A percentile compares a stretch with the other conserved stretches of the same genome.
phyloP scores from a whole-genome alignment of 78 protist species.

The Monosiga brevicollis region DNA sequence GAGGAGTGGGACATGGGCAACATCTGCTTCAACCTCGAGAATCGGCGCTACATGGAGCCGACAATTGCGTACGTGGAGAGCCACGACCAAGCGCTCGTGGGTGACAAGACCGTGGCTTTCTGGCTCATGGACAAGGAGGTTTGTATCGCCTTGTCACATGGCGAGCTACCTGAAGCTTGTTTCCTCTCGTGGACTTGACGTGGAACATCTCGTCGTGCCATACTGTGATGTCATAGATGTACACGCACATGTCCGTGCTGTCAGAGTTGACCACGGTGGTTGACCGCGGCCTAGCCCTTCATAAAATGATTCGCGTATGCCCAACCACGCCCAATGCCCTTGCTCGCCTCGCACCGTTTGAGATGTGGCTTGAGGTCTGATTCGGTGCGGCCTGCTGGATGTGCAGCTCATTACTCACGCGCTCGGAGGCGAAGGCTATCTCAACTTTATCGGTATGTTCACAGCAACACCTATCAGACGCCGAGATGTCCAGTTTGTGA shows the following conservation, averaged over 20 bases:
- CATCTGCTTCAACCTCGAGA: constrained; percentile 57
- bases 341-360: neutral
- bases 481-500: too few relatives aligned
- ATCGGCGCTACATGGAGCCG: constrained; percentile 71
- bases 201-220: neutral
- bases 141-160: too few relatives aligned
- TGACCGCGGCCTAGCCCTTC: constrained; percentile 86
- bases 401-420: constrained; percentile 59
- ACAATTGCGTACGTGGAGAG: constrained; percentile 82
- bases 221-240: constrained; percentile 32
- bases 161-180: too few relatives aligned
- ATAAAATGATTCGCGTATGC: constrained; percentile 63
- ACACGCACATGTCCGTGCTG: constrained; percentile 54
- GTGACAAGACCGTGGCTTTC: constrained; percentile 92
- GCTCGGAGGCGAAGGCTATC: constrained; percentile 90
- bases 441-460: constrained; percentile 73
- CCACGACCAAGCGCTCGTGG: constrained; percentile 91
- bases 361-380: neutral
- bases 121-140: constrained; percentile 94
- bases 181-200: neutral
- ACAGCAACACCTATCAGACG: too few relatives aligned
- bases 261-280: constrained; percentile 28
- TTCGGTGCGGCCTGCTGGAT: neutral
- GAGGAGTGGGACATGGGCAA: constrained; percentile 82
- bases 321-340: neutral